Base-by-base conservation (phyloP, 2,329 filamentous ascomycete genomes). In the Metarhizium guizhouense region DNA sequence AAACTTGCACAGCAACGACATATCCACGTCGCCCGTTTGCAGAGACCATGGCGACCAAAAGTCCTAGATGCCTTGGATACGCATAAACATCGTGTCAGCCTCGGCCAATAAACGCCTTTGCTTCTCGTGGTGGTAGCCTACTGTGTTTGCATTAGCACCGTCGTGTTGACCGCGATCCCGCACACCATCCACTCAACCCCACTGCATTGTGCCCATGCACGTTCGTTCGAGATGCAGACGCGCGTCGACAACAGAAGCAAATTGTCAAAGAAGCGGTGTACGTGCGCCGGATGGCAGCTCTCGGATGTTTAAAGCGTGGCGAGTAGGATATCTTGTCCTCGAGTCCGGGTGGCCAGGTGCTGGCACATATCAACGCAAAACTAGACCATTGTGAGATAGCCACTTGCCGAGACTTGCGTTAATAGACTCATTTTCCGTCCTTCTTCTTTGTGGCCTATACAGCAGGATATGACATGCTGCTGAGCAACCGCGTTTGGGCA, bases 251-350 rank as follows among this genome's bases (percentile, higher is more conserved):
- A 45, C 47, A 38, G 20, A 7, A 18, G 16, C 20, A 25, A 14
- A 8, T n/a, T 13, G 30, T 18, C 16, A 18, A 50, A 54, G 34
- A 51, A 51, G 53, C 47, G 53, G 53, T 54, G 47, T 50, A 50
- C 47, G 36, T 38, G 36, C 32, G 34, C n/a, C 53, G n/a, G 29
- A 47, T n/a, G 10, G 10, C 5, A 18, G 45, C 25, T 3, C 25
- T 29, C 14, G 7, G 25, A 30, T 48, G 25, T 48, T n/a, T 4
- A 29, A 30, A 30, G 20, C 13, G 1, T 30, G 20, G 42, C 42
- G 10, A 45, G 42, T 20, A 45, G 42, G n/a, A 45, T 10, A 20
- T 20, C 42, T 45, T 20, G 6, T 42, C 42, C 6, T 20, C 42
- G 13, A 20, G 16, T 45, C 42, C 42, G 16, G 45, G 11, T 48